Base-by-base conservation (phyloP, 805 yeast species). In the Candida broadrunensis region DNA sequence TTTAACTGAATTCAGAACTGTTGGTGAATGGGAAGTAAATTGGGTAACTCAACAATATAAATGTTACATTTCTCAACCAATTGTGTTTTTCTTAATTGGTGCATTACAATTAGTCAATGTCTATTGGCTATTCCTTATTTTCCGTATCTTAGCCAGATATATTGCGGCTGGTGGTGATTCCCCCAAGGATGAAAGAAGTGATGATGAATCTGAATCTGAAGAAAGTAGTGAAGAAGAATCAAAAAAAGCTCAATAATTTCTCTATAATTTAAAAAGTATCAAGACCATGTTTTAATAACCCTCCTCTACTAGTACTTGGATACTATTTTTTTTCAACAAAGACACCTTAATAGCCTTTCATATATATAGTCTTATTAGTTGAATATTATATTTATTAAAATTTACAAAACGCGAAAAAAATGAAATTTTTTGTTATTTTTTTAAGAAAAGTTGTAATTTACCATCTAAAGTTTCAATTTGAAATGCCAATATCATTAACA, bases 11-110 rank as follows among this genome's bases (percentile, higher is more conserved):
- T 93, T 87, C 67, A 77, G 73, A 49, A 78, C 95, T 2, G 88
- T 87, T 18, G 99, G 99, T 30, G 82, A 83, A 41, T 89, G 73
- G 64, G 76, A 75, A 42, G 72, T 93, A 51, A 80, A 88, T 70
- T 93, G 88, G 81, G 86, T 77, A 11, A 82, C 93, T 23, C 91
- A 90, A 63, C 97, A 93, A 63, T 93, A 91, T 71, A 93, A 93
- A 66, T 93, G 98, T 67, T 88, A 88, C 85, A 87, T 93, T 50
- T 84, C 98, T 18, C 95, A 88, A 67, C 86, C 88, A 40, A 89
- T 93, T 60, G 90, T 91, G 3, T 90, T 93, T 55, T 62, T 66
- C 17, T 75, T 93, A 55, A 76, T 93, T 45, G 70, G 76, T 39
- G 90, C 93, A 1, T 73, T 93, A 48, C 98, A 93, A 62, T 54